Percentiles rank a stretch among this genome's conserved stretches.
Conservation (phyloP, 129 eudicot genomes). For the Cynara cardunculus region DNA sequence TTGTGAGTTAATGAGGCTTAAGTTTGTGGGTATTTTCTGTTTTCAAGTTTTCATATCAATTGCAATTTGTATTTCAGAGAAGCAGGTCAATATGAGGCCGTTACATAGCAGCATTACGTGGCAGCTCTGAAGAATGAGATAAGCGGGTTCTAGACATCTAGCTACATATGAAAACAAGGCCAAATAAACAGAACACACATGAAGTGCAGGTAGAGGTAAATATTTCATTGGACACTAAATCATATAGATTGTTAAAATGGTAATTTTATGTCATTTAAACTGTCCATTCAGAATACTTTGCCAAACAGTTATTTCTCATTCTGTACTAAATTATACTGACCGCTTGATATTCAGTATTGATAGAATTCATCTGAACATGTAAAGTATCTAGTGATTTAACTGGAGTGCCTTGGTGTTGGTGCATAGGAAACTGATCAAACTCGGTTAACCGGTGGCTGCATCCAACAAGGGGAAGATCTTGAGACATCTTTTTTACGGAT, state of each 20-base stretch:
- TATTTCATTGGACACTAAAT: not conserved
- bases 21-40: not conserved
- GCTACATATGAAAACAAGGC: not conserved
- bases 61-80: not conserved
- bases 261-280: not conserved
- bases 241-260: not conserved
- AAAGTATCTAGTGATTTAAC: not conserved
- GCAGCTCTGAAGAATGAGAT: slow-evolving; percentile 4
- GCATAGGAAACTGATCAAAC: not conserved
- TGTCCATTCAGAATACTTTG: not conserved
- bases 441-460: not conserved
- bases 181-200: not conserved
- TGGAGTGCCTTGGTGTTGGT: not conserved
- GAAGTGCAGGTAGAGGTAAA: not conserved
- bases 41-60: not conserved
- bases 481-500: not conserved
- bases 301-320: not conserved
- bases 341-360: not conserved
- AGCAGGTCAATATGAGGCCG: slow-evolving; percentile 14
- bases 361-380: not conserved
- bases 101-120: slow-evolving; percentile 12
- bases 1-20: not conserved
- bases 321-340: not conserved
- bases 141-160: not conserved
- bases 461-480: not conserved